A percentile compares a stretch with the other conserved stretches of the same genome.
Conservation (phyloP, 768 basidiomycete species). For the Paxillus ammoniavirescens region DNA sequence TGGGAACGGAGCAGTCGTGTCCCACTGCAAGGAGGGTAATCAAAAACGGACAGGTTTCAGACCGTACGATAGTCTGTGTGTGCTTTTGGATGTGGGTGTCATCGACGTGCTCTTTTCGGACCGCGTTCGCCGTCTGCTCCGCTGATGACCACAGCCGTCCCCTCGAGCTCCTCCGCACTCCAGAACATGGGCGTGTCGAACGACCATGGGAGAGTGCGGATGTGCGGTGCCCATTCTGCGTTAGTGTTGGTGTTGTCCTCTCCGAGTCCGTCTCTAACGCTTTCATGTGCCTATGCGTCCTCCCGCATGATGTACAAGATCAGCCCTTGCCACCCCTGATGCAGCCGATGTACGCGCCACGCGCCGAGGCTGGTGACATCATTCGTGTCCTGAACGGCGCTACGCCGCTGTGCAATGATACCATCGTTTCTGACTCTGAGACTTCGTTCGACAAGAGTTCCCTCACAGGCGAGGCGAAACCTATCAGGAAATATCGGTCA, state of each 20-base stretch:
- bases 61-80: no score
- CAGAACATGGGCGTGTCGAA: conserved; percentile 98
- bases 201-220: conserved; percentile 51
- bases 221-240: conserved; percentile 24
- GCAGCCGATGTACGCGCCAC: conserved; percentile 62
- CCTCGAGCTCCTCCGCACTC: conserved; percentile 70
- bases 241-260: neutral
- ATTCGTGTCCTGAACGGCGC: conserved; percentile 71
- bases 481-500: conserved; percentile 65
- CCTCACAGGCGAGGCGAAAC: conserved; percentile 75
- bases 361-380: conserved; percentile 62
- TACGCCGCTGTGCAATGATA: conserved; percentile 77
- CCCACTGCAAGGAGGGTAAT: no score
- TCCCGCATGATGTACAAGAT: conserved; percentile 99
- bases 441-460: conserved; percentile 78
- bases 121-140: conserved; percentile 4
- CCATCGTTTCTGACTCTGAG: conserved; percentile 46
- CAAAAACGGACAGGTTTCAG: no score
- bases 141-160: conserved; percentile 61
- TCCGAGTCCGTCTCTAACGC: conserved; percentile 22
- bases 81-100: no score
- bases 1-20: no score
- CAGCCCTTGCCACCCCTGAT: conserved; percentile 80
- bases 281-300: conserved; percentile 57
- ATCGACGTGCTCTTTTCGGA: conserved; percentile 18